Evolutionary conservation across 1,284 basidiomycete genomes (phyloP).

Genomic region (Grifola frondosa): DNA sequence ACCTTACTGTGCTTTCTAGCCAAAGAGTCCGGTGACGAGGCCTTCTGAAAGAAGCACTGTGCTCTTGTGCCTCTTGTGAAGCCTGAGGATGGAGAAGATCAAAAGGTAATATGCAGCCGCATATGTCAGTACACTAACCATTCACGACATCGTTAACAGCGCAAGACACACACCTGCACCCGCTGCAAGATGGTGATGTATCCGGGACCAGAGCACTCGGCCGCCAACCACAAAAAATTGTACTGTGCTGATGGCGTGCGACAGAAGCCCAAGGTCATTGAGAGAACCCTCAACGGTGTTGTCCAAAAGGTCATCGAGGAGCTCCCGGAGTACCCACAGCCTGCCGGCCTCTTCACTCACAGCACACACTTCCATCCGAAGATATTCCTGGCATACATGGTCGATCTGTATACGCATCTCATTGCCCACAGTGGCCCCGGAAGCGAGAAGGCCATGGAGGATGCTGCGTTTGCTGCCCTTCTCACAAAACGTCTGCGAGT

Average conservation of each 20-base stretch:
- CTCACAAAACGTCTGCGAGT: not conserved
- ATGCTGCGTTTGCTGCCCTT: not conserved
- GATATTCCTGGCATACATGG: too few relatives aligned
- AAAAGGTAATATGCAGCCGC: not conserved
- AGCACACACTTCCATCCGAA: too few relatives aligned
- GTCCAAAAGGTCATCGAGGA: not conserved
- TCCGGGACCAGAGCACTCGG: not conserved
- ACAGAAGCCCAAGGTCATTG: not conserved
- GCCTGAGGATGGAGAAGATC: not conserved
- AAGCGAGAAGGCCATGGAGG: not conserved
- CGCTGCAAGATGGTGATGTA: not conserved
- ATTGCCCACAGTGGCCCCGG: too few relatives aligned
- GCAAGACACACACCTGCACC: not conserved
- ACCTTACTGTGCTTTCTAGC: not conserved
- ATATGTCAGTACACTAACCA: too few relatives aligned
- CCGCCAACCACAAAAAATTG: not conserved
- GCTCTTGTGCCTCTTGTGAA: too few relatives aligned
- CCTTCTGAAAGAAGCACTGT: conserved; percentile 1
- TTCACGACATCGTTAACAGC: not conserved
- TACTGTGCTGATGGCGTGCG: not conserved
- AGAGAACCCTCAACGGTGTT: not conserved
- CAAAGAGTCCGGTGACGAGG: not conserved
- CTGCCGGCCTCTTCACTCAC: too few relatives aligned
- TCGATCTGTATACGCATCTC: too few relatives aligned
- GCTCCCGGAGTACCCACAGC: not conserved